Evolutionary conservation across 495 filamentous ascomycete species (phyloP), one percentile per base, ranked within the genome.

Genomic region (Halenospora varia): DNA sequence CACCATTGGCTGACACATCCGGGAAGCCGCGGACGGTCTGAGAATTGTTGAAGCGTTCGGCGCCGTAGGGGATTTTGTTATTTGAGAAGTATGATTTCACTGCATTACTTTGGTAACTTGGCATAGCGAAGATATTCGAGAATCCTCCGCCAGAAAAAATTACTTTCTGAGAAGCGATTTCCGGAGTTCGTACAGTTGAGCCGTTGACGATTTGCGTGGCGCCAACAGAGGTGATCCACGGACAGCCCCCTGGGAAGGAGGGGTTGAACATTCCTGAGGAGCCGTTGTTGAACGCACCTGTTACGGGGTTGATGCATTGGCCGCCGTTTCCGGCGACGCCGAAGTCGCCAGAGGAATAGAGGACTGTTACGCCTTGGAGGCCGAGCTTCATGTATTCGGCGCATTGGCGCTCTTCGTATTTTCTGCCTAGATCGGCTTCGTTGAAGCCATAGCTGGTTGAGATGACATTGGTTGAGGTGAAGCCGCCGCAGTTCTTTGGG

Each of bases 91-190:
- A 87, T 35, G 65, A 63, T 0, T 67, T 63, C 6, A 90, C 77
- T 0, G 77, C 78, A 1, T 64, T 46, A 10, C 73, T 44, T 65
- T 91, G 87, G 63, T 83, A 90, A 6, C 57, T 50, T 0, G 87
- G 84, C 10, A 75, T 67, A 19, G 71, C 64, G 69, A 84, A 90
- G 66, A 88, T 73, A 63, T 89, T 88, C 60, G 79, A 84, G 70
- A 89, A 89, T 11, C 85, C 86, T 35, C 86, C 84, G 20, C 85
- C 84, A 8, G 79, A 83, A 57, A 76, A 79, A 52, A 70, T 67
- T 26, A 68, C 62, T 9, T 44, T 61, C 49, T 59, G 25, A 8
- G 59, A 56, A 2, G 66, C 58, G 35, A 24, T 62, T 62, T 75
- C 71, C 24, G 67, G 67, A 41, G 70, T 57, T 25, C 56, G 51